Base-by-base conservation (phyloP, 306 rosid species). In the Fagus crenata region DNA sequence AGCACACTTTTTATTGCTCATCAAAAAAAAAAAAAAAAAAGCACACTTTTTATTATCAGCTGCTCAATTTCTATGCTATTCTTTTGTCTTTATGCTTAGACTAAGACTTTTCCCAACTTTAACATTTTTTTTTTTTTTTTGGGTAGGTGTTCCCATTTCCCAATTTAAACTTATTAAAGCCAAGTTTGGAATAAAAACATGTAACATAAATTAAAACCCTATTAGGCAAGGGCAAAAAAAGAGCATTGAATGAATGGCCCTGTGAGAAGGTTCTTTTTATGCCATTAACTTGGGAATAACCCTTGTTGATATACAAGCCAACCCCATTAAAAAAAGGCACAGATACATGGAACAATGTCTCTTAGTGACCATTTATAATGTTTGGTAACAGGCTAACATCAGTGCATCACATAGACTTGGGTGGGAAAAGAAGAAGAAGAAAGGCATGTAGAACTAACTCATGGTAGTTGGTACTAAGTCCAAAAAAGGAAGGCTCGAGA, bases 241-340 rank as follows among this genome's bases (percentile, higher is more conserved):
- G 28, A 36, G 12, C 46, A 5, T 36, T 22, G 22, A 64, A 64
- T 36, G 2, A 35, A 35, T 35, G 42, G n/a, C 18, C n/a, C 3
- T 2, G 49, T n/a, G 8, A n/a, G 22, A 37, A 17, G 49, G 49
- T 43, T 39, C 18, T 28, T 65, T 65, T 39, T 17, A n/a, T 28
- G 13, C 49, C 71, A 22, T 22, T 39, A 37, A 39, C 49, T 2
- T 14, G 6, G 51, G 32, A 67, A 39, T 39, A 35, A n/a, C 49
- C 32, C 37, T 37, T 7, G 37, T 67, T 39, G 49, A 67, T n/a
- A 39, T 6, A 67, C 49, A 67, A 67, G 71, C 49, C 71, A 67
- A 39, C 49, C 71, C 49, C 49, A 7, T 39, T n/a, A 7, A 6
- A 7, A 67, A n/a, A 39, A 39, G 31, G 13, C 2, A 2, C 15